phyloP scores from a whole-genome alignment of 1,284 basidiomycete genomes.

The Moniliophthora roreri region DNA sequence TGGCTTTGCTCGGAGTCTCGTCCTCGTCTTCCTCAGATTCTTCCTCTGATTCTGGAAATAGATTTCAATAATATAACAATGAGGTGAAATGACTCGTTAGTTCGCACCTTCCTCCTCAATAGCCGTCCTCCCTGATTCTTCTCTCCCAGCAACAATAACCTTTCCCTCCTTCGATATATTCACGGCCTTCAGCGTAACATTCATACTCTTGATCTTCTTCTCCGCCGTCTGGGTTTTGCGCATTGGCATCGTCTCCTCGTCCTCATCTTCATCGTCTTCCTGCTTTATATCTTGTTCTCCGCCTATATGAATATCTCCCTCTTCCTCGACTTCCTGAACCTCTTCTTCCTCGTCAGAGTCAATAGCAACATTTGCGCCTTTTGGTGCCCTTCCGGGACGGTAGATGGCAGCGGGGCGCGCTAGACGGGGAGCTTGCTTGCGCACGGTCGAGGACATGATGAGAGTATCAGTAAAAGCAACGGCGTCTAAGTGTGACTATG shows the following conservation, averaged over 20 bases:
- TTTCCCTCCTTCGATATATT: slow-evolving; percentile 76
- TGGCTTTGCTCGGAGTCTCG: slow-evolving; percentile 1
- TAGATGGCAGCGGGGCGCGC: slow-evolving; percentile 75
- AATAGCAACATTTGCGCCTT: slow-evolving; percentile 57
- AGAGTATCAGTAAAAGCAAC: neutral
- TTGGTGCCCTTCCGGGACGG: slow-evolving; percentile 84
- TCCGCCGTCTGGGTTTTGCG: slow-evolving; percentile 22
- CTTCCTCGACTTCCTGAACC: slow-evolving; percentile 40
- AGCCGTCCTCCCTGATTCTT: slow-evolving; percentile 70
- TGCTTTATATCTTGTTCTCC: slow-evolving; percentile 49
- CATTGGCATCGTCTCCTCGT: slow-evolving; percentile 34
- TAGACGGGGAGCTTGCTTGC: slow-evolving; percentile 70
- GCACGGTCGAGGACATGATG: slow-evolving; percentile 28
- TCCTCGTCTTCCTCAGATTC: slow-evolving; percentile 44
- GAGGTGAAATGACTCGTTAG: neutral
- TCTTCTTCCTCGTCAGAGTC: slow-evolving; percentile 62
- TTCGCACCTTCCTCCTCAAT: slow-evolving; percentile 36
- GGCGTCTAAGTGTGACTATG: no score
- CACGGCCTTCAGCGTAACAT: slow-evolving; percentile 71
- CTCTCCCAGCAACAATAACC: slow-evolving; percentile 72
- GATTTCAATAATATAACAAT: slow-evolving; percentile 1
- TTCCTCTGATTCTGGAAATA: slow-evolving; percentile 37
- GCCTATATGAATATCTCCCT: slow-evolving; percentile 57
- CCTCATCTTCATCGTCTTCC: slow-evolving; percentile 47
- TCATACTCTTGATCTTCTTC: slow-evolving; percentile 55